Base-by-base conservation (phyloP, 148 eudicot genomes). In the Dysphania ambrosioides region DNA sequence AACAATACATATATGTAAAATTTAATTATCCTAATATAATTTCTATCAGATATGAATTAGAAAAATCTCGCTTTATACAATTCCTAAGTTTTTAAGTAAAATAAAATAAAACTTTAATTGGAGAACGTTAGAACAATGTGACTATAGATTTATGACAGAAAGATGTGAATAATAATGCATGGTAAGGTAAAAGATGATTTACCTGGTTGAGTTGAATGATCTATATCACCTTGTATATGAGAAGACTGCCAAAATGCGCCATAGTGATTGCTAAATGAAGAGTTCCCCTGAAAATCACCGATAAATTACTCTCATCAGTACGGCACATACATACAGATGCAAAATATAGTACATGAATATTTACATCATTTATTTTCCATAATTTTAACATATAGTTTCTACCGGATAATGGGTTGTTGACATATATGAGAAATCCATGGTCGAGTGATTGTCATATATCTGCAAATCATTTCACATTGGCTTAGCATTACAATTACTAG, bases 401-500 rank as follows among this genome's bases (percentile, higher is more conserved):
- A 80, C 79, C 79, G 57, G 42, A 27, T 44, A 72, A 8, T 73
- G 69, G 58, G 72, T 61, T 47, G 66, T 31, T 65, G 91, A 88
- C 60, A 82, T 80, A 59, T 83, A 87, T 72, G 90, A 82, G 68
- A 76, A 83, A 35, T 83, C 90, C 59, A 78, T 59, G 56, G 56
- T 73, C 29, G 85, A 59, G 53, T 78, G 67, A 75, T 60, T 79
- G 29, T 66, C 74, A 77, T 82, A 79, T 60, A 77, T 77, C 90
- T 89, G 80, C 64, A 66, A 29, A 79, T 16, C 40, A 53, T 18
- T 44, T 44, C 13, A 19, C 24, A 53, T 21, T 18, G 10, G 7
- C n/a, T 18, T 18, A 21, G 5, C 57, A 53, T 53, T 53, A 53
- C 5, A 0, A 18, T 4, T 18, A 21, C 57, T 53, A 53, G 8